These are phyloP conservation scores for Borovskyia barvae DNA, from an alignment of 208 protist genomes.

Conservation along the genomic window DNA sequence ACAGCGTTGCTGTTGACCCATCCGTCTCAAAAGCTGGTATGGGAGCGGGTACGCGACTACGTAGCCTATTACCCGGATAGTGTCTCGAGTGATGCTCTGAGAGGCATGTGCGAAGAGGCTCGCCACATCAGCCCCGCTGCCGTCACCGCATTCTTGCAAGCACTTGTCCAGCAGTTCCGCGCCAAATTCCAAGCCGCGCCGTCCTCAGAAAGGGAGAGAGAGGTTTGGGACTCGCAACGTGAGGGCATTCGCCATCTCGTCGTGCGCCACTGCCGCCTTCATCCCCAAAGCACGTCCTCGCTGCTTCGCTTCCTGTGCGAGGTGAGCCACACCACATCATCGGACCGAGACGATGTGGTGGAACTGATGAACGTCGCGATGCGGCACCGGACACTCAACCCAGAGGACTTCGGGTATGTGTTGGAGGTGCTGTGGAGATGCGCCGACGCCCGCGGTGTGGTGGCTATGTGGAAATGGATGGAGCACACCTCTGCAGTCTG, in stretches of 20 bases:
- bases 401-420: slow-evolving; percentile 50
- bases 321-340: slow-evolving; percentile 22
- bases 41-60: slow-evolving; percentile 18
- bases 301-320: slow-evolving; percentile 54
- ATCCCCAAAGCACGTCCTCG: slow-evolving; percentile 26
- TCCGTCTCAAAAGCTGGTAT: slow-evolving; percentile 26
- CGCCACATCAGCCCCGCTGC: slow-evolving; percentile 21
- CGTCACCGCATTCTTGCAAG: slow-evolving; percentile 29
- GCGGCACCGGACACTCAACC: slow-evolving; percentile 41
- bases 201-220: background rate
- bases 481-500: slow-evolving; percentile 77
- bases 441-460: slow-evolving; percentile 28
- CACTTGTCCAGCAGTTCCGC: slow-evolving; percentile 14
- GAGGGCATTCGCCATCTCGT: slow-evolving; percentile 34
- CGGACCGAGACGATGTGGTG: slow-evolving; percentile 37
- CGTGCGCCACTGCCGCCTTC: slow-evolving; percentile 44
- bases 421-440: slow-evolving; percentile 38
- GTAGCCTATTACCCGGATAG: slow-evolving; percentile 5
- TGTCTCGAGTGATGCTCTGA: slow-evolving; percentile 26
- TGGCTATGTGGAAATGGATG: slow-evolving; percentile 75
- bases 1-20: slow-evolving; percentile 42
- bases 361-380: slow-evolving; percentile 46
- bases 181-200: background rate
- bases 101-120: slow-evolving; percentile 26
- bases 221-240: slow-evolving; percentile 3